Evolutionary conservation across 306 rosid species (phyloP), one percentile per base, ranked within the genome.

Genomic region (Gleditsia sinensis): DNA sequence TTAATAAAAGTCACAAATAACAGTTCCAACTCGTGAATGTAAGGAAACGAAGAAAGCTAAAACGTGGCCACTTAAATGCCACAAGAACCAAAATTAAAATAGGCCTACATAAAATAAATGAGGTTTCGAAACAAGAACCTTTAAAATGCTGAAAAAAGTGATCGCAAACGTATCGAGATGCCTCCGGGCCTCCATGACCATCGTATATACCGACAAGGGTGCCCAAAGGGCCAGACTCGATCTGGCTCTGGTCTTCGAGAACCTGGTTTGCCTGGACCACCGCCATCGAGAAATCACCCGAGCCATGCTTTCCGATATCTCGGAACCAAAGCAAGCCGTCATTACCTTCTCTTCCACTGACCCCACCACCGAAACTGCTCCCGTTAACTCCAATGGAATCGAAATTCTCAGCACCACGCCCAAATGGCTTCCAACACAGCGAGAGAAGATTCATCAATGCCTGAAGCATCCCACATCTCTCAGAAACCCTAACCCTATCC

Each of bases 391-490:
- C 88, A 21, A 83, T 54, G 34, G 89, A 69, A 43, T 76, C 77
- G 19, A 73, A 7, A 28, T 49, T 77, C 50, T 85, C 89, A 83
- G 71, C 78, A 54, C 28, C 85, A 36, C 72, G 90, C 83, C 87
- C 89, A 46, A 86, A 83, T 67, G 96, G 94, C 92, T 79, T 91
- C 90, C 71, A 88, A 68, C 96, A 88, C 34, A 88, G 78, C 78
- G 94, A 86, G 96, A 88, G 72, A 40, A 86, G 85, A 91, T 88
- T 88, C 96, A 88, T 91, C 75, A 88, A 91, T 88, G 90, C 90
- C 84, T 69, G 84, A 74, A 86, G 94, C 92, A 91, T 91, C 80
- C 96, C 93, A 91, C 94, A 88, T 91, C 90, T 76, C 96, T 88
- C 88, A 84, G 77, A 77, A 83, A 77, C 85, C 88, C 90, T 48